Percentiles rank a stretch among this genome's conserved stretches.
Evolutionary conservation across 2,329 filamentous ascomycete species (phyloP).

Genomic region (Epichloe scottii): DNA sequence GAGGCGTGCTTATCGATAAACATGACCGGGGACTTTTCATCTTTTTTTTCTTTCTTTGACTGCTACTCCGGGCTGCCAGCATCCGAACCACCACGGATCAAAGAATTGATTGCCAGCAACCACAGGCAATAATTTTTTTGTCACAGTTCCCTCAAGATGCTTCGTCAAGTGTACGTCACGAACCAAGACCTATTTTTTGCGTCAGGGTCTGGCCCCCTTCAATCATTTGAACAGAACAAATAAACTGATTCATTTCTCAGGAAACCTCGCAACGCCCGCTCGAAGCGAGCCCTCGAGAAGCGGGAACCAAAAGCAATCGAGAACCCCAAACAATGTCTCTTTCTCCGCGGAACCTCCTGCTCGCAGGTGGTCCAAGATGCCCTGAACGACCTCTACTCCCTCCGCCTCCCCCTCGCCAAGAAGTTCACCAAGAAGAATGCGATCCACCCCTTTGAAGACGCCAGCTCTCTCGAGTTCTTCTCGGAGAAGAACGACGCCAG

Average conservation of each 20-base stretch:
- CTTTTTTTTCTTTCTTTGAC: constrained; percentile 13
- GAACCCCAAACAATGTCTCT: constrained; percentile 79
- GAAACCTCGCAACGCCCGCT: constrained; percentile 64
- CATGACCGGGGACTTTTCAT: background rate
- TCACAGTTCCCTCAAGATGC: constrained; percentile 23
- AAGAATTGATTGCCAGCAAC: background rate
- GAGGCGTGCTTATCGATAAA: constrained; percentile 22
- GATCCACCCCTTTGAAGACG: constrained; percentile 88
- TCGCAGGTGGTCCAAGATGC: constrained; percentile 74
- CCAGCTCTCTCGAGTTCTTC: constrained; percentile 84
- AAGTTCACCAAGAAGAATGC: constrained; percentile 97
- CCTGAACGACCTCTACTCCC: constrained; percentile 68
- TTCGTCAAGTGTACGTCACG: constrained; percentile 34
- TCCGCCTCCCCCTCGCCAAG: constrained; percentile 74
- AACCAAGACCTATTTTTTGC: too few relatives aligned
- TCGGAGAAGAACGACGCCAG: constrained; percentile 90
- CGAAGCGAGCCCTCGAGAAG: constrained; percentile 88
- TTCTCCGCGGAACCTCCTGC: constrained; percentile 78
- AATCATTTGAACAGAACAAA: too few relatives aligned
- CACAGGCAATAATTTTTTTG: background rate
- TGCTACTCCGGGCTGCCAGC: background rate
- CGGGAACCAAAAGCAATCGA: constrained; percentile 80
- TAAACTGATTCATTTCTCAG: constrained; percentile 19
- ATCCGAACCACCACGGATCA: background rate
- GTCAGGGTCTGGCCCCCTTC: too few relatives aligned